Evolutionary conservation across 768 basidiomycete species (phyloP).

Genomic region (Mycena rosella): DNA sequence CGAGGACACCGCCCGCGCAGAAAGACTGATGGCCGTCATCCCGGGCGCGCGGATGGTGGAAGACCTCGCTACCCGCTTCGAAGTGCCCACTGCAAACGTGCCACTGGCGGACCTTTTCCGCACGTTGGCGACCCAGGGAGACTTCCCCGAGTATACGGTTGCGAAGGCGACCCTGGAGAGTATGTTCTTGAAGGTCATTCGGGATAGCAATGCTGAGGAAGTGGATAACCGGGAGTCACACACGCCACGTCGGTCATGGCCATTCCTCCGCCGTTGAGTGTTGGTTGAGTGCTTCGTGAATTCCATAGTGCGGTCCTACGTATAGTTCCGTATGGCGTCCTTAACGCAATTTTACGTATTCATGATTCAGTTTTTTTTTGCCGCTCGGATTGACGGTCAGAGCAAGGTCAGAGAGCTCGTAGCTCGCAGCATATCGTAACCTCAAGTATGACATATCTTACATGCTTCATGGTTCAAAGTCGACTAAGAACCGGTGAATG

Average conservation of each 20-base stretch:
- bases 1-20: conserved; percentile 69
- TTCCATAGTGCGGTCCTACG: no score
- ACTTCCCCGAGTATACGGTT: conserved; percentile 77
- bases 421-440: no score
- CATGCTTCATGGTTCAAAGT: no score
- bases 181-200: conserved; percentile 78
- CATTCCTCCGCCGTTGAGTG: conserved; percentile 4
- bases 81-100: conserved; percentile 70
- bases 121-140: conserved; percentile 61
- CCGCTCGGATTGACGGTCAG: no score
- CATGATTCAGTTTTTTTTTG: no score
- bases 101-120: conserved; percentile 73
- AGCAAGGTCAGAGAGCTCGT: no score
- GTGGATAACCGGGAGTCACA: conserved; percentile 44
- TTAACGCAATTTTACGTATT: no score
- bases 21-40: conserved; percentile 69
- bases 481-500: no score
- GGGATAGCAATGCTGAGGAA: conserved; percentile 70
- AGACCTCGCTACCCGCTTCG: conserved; percentile 82
- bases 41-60: conserved; percentile 77
- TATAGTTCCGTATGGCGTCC: no score
- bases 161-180: conserved; percentile 79
- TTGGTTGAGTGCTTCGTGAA: no score
- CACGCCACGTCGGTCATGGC: conserved; percentile 11
- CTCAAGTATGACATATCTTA: no score